These are phyloP conservation scores for Rutstroemia sp. DNA, from an alignment of 2,329 filamentous ascomycete species.

Conservation along the genomic window DNA sequence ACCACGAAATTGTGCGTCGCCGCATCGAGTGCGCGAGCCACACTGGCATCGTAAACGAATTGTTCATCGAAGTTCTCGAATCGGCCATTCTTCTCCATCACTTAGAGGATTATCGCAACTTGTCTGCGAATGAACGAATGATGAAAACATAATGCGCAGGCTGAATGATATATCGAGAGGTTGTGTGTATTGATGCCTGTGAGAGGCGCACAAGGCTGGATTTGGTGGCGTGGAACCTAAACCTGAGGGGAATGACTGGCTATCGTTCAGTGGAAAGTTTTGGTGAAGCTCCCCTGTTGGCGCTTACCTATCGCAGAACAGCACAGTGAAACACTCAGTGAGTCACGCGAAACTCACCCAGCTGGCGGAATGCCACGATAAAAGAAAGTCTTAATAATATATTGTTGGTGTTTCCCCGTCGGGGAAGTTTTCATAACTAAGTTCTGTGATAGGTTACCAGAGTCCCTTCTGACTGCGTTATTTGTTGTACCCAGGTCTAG, in stretches of 20 bases:
- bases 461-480: background rate
- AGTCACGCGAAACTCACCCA: constrained; percentile 6
- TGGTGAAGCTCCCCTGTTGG: background rate
- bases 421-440: background rate
- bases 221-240: constrained; percentile 6
- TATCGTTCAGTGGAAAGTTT: background rate
- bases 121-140: background rate
- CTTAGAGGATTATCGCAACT: background rate
- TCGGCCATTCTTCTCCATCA: constrained; percentile 14
- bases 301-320: constrained; percentile 3
- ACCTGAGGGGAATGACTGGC: constrained; percentile 2
- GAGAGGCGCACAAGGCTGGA: constrained; percentile 5
- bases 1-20: constrained; percentile 53
- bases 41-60: constrained; percentile 38
- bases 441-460: background rate
- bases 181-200: background rate
- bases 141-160: constrained; percentile 5
- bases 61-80: constrained; percentile 44
- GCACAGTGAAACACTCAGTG: background rate
- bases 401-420: background rate
- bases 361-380: background rate
- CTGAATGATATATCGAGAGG: background rate
- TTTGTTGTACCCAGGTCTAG: background rate
- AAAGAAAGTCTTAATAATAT: background rate
- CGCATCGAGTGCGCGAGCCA: constrained; percentile 34